Base-by-base conservation (phyloP, 2,329 filamentous ascomycete genomes). In the Fusarium lyarnte region DNA sequence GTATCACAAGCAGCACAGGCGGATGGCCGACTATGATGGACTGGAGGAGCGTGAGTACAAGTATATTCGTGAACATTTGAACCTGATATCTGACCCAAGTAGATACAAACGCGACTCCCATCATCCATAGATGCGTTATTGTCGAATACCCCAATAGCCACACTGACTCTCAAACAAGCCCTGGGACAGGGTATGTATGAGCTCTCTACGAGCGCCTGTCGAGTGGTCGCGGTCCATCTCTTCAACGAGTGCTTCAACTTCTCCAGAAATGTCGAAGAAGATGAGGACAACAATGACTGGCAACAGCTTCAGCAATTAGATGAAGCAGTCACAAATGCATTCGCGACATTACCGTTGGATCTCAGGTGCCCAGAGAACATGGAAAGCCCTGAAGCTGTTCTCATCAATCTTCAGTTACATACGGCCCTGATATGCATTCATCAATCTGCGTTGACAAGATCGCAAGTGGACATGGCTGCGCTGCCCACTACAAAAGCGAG, bases 21-120 rank as follows among this genome's bases (percentile, higher is more conserved):
- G 94, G 94, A 2, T 97, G 94, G 94, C 94, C 94, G 0, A 91
- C 93, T 83, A 85, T 89, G 27, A 90, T 97, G 51, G 92, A 96
- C 69, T 88, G 57, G 64, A 69, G 68, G 11, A 74, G 63, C 3
- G 72, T 74, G 27, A 47, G 72, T 35, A 7, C 8, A 3, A 2
- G 1, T 10, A 0, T n/a, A 7, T 0, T 6, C 3, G 1, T 4
- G 0, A 3, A 0, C 5, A 17, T 10, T 9, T 16, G 5, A 16
- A 10, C 16, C 7, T 7, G 1, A 14, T 6, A 36, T 9, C 35
- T 57, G 33, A 39, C 17, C 2, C 0, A 2, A 10, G 9, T 1
- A 73, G 70, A 73, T 73, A 47, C 64, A 69, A 60, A 72, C 59
- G 0, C 25, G 62, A 4, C 58, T 73, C 0, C 70, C 71, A 2